Evolutionary conservation across 192 early-diverging fungal genomes (phyloP), one percentile per base, ranked within the genome.

Genomic region (Umbelopsis vinacea): DNA sequence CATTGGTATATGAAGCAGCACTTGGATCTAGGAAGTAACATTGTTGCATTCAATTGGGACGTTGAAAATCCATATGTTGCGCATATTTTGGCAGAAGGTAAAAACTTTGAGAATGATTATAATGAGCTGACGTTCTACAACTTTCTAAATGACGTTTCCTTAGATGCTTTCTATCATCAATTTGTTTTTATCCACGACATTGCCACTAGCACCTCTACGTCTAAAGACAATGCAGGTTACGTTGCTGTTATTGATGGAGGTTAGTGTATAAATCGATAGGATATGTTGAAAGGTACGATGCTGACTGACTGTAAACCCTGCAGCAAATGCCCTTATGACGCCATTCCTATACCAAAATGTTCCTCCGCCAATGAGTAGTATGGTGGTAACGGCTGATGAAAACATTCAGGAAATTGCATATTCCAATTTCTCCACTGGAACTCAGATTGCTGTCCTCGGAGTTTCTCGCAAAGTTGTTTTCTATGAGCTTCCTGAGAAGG

Each of bases 1-100:
- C 88, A 97, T 77, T 99, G 94, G 92, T 97, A 98, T 74, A 69
- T 98, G 66, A 96, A 96, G 79, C 95, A 97, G 81, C 91, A 97
- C 67, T 70, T 86, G 6, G 69, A 77, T 3, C 60, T 71, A 26
- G 80, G 80, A 15, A 77, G 80, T 33, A 70, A 76, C 19, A 72
- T 87, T 9, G 73, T 83, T 23, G 81, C 71, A n/a, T 76, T 95
- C 11, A 69, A 81, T 23, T 99, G 97, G 97, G 95, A 98, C 80
- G 73, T 88, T 8, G 96, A 96, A 72, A 73, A 78, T 26, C 80
- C 95, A 1, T 70, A 92, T 46, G 46, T 76, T 5, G 77, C 94
- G 8, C 88, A 95, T 75, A 68, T 92, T 22, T 74, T 87, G 5
- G 84, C 86, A n/a, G 66, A 74, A 47, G 69, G 75, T 81, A 77